phyloP scores from a whole-genome alignment of 768 basidiomycete genomes.

The Chalciporus sphaerocephalus region DNA sequence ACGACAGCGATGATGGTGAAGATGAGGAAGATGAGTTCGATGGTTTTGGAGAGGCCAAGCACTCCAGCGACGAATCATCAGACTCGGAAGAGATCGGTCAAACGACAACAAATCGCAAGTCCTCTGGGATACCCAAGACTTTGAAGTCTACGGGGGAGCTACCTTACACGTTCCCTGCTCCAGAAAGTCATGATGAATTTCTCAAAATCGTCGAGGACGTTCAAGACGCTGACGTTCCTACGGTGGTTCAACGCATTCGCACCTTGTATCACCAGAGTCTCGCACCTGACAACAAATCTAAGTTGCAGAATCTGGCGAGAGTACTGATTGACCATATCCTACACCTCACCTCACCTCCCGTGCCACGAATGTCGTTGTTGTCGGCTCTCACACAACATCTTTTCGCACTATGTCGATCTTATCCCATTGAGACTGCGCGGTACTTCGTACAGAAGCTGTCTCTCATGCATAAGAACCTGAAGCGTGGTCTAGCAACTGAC shows the following conservation, averaged over 20 bases:
- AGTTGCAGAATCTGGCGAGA: conserved; percentile 74
- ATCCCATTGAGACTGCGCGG: conserved; percentile 75
- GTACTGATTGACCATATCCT: conserved; percentile 89
- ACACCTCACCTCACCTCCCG: conserved; percentile 61
- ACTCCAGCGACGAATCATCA: conserved; percentile 37
- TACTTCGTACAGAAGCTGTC: conserved; percentile 77
- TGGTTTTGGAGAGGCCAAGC: conserved; percentile 33
- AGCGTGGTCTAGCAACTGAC: conserved; percentile 72
- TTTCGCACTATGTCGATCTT: conserved; percentile 68
- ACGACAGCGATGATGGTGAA: conserved; percentile 26
- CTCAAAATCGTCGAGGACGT: conserved; percentile 74
- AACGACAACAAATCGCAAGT: conserved; percentile 33
- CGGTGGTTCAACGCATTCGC: conserved; percentile 85
- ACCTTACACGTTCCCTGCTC: conserved; percentile 92
- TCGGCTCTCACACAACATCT: conserved; percentile 74
- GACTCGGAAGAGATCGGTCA: conserved; percentile 37
- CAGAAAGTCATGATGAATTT: conserved; percentile 81
- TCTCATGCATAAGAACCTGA: conserved; percentile 93
- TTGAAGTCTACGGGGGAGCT: conserved; percentile 51
- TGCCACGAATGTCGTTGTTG: conserved; percentile 56
- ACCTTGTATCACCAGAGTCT: conserved; percentile 89
- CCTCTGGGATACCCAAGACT: conserved; percentile 31
- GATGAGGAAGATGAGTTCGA: conserved; percentile 28
- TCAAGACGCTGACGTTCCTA: conserved; percentile 67
- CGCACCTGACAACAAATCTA: conserved; percentile 86